phyloP scores from a whole-genome alignment of 257 asterid genomes.

The Gynochthodes officinalis region DNA sequence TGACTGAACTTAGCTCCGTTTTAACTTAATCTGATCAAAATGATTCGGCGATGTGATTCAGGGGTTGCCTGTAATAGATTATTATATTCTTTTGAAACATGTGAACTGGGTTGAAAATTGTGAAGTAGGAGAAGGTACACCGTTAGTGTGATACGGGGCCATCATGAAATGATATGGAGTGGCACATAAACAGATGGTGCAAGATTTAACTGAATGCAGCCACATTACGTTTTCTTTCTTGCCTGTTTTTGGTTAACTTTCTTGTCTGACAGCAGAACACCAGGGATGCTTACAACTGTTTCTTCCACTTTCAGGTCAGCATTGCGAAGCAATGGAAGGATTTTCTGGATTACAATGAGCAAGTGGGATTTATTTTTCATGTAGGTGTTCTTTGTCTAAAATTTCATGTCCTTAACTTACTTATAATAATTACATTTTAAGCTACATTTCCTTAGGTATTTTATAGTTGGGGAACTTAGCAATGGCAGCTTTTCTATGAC shows the following conservation, averaged over 20 bases:
- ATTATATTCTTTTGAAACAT: too few relatives aligned
- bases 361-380: constrained; percentile 76
- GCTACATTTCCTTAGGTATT: neutral
- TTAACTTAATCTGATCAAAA: too few relatives aligned
- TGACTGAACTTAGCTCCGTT: too few relatives aligned
- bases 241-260: neutral
- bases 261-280: neutral
- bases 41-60: too few relatives aligned
- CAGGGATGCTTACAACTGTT: neutral
- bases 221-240: neutral
- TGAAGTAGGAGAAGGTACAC: too few relatives aligned
- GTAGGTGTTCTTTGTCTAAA: constrained; percentile 35
- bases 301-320: constrained; percentile 54
- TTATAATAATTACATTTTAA: neutral
- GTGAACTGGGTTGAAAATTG: too few relatives aligned
- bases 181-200: neutral
- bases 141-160: neutral
- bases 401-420: neutral
- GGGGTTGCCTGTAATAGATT: too few relatives aligned
- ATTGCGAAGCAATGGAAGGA: constrained; percentile 94
- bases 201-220: neutral
- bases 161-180: neutral
- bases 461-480: neutral
- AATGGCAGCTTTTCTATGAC: constrained; percentile 22
- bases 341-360: constrained; percentile 67